Evolutionary conservation across 1,139 yeast species (phyloP).

Genomic region (Hansenula lynferdii): DNA sequence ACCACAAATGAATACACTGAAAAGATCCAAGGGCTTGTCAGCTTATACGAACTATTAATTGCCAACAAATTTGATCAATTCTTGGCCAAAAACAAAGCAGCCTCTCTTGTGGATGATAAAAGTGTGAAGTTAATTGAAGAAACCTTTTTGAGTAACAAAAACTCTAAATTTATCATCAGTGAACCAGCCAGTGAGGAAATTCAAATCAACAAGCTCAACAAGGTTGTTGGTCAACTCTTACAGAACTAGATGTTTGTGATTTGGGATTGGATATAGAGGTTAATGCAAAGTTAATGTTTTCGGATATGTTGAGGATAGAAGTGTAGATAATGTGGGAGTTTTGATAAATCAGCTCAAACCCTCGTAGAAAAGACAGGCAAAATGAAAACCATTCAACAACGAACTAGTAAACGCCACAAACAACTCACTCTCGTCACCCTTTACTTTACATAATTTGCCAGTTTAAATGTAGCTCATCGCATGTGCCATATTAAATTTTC

Average conservation of each 20-base stretch:
- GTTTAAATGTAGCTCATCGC: constrained; percentile 1
- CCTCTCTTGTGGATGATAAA: constrained; percentile 12
- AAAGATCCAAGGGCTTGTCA: constrained; percentile 30
- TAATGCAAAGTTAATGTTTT: too few relatives aligned
- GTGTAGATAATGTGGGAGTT: too few relatives aligned
- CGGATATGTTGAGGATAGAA: too few relatives aligned
- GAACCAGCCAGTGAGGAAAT: constrained; percentile 19
- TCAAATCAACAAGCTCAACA: constrained; percentile 17
- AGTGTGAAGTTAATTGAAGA: constrained; percentile 13
- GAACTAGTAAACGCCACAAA: too few relatives aligned
- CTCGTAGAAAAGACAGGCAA: too few relatives aligned
- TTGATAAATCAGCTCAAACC: too few relatives aligned
- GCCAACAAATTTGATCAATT: constrained; percentile 31
- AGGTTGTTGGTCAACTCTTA: constrained; percentile 18
- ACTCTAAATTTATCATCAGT: constrained; percentile 14
- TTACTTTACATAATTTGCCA: too few relatives aligned
- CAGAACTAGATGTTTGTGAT: constrained; percentile 3
- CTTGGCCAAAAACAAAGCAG: constrained; percentile 22
- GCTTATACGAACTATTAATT: constrained; percentile 31
- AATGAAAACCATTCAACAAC: too few relatives aligned
- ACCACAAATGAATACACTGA: constrained; percentile 18
- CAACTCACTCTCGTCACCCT: too few relatives aligned
- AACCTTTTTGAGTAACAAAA: constrained; percentile 16
- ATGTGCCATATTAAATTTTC: not conserved
- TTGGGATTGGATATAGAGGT: too few relatives aligned